phyloP scores from a whole-genome alignment of 208 protist genomes.

The Trypanosoma mega region DNA sequence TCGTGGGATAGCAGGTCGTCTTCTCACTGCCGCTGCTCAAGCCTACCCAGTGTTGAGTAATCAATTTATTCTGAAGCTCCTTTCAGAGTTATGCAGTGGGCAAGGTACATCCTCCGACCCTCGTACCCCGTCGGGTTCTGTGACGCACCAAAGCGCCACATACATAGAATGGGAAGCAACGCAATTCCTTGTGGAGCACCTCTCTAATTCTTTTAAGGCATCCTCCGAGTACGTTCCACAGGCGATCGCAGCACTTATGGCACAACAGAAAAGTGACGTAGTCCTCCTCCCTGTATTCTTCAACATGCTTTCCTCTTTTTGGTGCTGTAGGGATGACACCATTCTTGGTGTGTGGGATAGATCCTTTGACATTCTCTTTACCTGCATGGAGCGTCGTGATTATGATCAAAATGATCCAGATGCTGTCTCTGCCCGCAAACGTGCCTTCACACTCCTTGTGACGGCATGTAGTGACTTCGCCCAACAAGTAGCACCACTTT shows the following conservation, averaged over 20 bases:
- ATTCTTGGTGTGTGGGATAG: conserved; percentile 63
- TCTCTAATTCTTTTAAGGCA: conserved; percentile 56
- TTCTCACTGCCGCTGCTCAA: conserved; percentile 42
- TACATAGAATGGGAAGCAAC: conserved; percentile 68
- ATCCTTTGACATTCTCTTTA: conserved; percentile 55
- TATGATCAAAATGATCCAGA: conserved; percentile 31
- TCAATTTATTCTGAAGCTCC: conserved; percentile 41
- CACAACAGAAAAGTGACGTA: conserved; percentile 48
- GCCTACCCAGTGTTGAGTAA: conserved; percentile 49
- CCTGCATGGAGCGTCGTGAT: conserved; percentile 24
- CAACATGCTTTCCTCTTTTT: conserved; percentile 83
- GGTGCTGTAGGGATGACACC: conserved; percentile 44
- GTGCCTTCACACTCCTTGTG: conserved; percentile 40
- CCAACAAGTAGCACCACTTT: conserved; percentile 31
- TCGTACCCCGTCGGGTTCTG: conserved; percentile 56
- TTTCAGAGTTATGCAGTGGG: conserved; percentile 44
- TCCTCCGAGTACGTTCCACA: conserved; percentile 41
- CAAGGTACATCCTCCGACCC: conserved; percentile 51
- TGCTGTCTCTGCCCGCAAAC: conserved; percentile 35
- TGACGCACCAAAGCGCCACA: conserved; percentile 72
- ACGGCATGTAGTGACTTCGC: conserved; percentile 33
- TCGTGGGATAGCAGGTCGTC: conserved; percentile 35
- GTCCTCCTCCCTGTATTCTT: conserved; percentile 79
- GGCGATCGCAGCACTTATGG: conserved; percentile 45
- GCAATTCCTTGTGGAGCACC: conserved; percentile 68